Evolutionary conservation across 352 stramenopile species (phyloP).

Genomic region (Pythium rhizo-oryzae): DNA sequence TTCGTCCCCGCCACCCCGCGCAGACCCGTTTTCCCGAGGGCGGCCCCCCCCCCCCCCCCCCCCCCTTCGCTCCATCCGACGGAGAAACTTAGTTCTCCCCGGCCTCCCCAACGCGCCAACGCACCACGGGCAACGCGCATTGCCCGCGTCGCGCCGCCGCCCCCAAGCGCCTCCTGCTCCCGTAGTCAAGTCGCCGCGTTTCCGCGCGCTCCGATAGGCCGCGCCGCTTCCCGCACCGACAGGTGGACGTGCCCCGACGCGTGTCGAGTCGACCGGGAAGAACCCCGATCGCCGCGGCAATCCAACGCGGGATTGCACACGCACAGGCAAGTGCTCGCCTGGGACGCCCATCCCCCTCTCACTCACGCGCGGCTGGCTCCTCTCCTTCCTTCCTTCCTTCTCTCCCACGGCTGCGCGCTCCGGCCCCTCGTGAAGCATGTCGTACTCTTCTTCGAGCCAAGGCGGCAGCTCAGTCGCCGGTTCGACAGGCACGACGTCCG

Average conservation of each 20-base stretch:
- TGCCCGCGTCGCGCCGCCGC: no score
- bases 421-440: conserved; percentile 6
- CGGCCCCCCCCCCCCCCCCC: no score
- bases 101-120: not conserved
- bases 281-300: not conserved
- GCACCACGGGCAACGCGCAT: no score
- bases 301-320: not conserved
- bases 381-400: not conserved
- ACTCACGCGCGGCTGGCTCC: conserved; percentile 4
- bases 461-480: conserved; percentile 6
- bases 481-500: conserved; percentile 3
- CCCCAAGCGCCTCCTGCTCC: not conserved
- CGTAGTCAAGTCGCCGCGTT: not conserved
- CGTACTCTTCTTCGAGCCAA: conserved; percentile 21
- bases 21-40: not conserved
- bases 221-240: not conserved
- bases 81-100: no score
- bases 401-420: not conserved
- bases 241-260: not conserved
- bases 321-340: no score
- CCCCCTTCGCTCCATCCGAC: not conserved
- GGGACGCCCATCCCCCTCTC: not conserved
- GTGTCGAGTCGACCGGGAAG: conserved; percentile 1
- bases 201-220: not conserved
- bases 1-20: not conserved